Evolutionary conservation across 257 asterid genomes (phyloP).

Genomic region (Penstemon newberryi): DNA sequence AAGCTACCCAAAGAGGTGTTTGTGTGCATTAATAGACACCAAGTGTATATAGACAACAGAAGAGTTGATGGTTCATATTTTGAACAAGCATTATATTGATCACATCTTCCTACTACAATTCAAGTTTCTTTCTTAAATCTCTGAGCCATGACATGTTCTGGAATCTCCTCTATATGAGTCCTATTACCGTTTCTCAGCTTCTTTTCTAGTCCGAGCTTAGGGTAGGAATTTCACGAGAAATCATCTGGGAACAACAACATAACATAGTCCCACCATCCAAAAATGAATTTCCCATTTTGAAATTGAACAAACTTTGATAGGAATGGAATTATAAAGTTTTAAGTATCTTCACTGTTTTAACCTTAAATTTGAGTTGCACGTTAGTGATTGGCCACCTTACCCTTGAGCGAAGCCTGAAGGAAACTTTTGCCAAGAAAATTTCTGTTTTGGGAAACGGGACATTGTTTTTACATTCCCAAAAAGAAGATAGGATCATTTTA

Average conservation of each 20-base stretch:
- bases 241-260: neutral
- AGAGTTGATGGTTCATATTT: neutral
- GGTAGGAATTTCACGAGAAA: neutral
- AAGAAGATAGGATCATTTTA: too few relatives aligned
- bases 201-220: neutral
- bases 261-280: too few relatives aligned
- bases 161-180: neutral
- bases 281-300: neutral
- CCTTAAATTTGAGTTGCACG: neutral
- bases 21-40: slow-evolving; percentile 11
- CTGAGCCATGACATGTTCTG: slow-evolving; percentile 2
- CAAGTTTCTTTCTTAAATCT: slow-evolving; percentile 12
- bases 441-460: too few relatives aligned
- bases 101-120: neutral
- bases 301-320: neutral
- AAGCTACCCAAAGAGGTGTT: slow-evolving; percentile 5
- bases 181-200: neutral
- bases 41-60: slow-evolving; percentile 12
- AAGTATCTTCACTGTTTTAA: slow-evolving; percentile 1
- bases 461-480: neutral
- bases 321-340: neutral
- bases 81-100: neutral
- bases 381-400: neutral
- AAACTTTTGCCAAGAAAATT: neutral
- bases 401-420: too few relatives aligned